These are phyloP conservation scores for Phycomyces blakesleeanus DNA, from an alignment of 192 early-diverging fungal genomes.

Conservation along the genomic window DNA sequence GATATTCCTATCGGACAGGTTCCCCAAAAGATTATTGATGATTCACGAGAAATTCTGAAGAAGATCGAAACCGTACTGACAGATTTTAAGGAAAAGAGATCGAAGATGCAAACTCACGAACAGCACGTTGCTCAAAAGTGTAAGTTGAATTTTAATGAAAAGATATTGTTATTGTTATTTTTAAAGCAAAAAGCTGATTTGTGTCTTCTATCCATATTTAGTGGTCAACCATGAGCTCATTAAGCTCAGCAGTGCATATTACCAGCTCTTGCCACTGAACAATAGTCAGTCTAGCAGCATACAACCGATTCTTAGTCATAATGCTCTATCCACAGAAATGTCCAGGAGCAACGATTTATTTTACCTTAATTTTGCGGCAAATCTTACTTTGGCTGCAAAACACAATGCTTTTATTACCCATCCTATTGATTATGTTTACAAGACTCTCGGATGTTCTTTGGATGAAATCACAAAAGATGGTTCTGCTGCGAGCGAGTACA, in stretches of 20 bases:
- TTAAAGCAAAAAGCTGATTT: no score
- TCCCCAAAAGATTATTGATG: slow-evolving; percentile 54
- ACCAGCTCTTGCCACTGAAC: slow-evolving; percentile 71
- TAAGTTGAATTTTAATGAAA: background rate
- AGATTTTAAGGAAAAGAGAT: background rate
- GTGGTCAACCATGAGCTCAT: background rate
- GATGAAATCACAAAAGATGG: slow-evolving; percentile 6
- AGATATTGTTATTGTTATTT: no score
- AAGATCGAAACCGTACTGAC: slow-evolving; percentile 46
- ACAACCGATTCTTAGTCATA: slow-evolving; percentile 49
- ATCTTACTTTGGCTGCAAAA: slow-evolving; percentile 32
- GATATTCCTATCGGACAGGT: slow-evolving; percentile 80
- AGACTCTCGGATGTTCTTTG: slow-evolving; percentile 23
- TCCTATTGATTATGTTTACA: slow-evolving; percentile 34
- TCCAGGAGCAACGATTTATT: slow-evolving; percentile 12
- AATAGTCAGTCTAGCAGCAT: slow-evolving; percentile 35
- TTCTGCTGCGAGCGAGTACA: slow-evolving; percentile 1
- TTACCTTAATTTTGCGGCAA: slow-evolving; percentile 30
- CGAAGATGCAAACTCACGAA: background rate
- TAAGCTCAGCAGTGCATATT: slow-evolving; percentile 40
- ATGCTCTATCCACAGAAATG: background rate
- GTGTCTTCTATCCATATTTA: background rate
- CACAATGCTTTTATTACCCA: slow-evolving; percentile 11
- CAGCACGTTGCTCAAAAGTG: background rate
- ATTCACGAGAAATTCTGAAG: slow-evolving; percentile 57